Evolutionary conservation across 805 yeast genomes (phyloP).

Genomic region (Yamadazyma insecticola): DNA sequence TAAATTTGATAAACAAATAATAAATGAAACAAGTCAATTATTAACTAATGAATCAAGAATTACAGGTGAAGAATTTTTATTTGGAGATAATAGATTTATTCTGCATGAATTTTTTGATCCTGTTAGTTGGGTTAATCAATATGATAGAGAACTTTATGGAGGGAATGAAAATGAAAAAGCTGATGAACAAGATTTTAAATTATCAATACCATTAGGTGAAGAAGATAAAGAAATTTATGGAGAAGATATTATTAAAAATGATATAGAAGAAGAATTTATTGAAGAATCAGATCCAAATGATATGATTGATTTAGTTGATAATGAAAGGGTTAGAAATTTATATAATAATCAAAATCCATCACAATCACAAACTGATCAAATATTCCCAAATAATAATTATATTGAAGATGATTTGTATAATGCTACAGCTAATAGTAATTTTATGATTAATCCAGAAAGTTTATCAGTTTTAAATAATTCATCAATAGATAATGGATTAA

Average conservation of each 20-base stretch:
- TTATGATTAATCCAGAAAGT: conserved; percentile 18
- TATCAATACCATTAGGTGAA: conserved; percentile 7
- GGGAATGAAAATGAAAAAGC: conserved; percentile 7
- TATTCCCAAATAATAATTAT: conserved; percentile 3
- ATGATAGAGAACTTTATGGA: conserved; percentile 2
- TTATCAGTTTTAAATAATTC: conserved; percentile 9
- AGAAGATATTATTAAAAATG: neutral
- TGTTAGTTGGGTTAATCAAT: conserved; percentile 23
- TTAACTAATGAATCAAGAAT: conserved; percentile 3
- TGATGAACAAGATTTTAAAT: conserved; percentile 23
- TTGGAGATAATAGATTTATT: conserved; percentile 37
- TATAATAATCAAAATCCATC: conserved; percentile 13
- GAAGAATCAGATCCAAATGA: conserved; percentile 20
- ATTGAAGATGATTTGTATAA: conserved; percentile 19
- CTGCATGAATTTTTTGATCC: conserved; percentile 37
- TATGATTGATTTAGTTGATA: conserved; percentile 30
- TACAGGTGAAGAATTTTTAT: conserved; percentile 24
- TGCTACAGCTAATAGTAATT: too few relatives aligned
- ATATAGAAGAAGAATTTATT: conserved; percentile 1
- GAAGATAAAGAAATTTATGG: conserved; percentile 11
- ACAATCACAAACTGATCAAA: conserved; percentile 1
- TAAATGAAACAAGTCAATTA: conserved; percentile 18
- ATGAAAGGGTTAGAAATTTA: conserved; percentile 16
- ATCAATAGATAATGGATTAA: conserved; percentile 6
- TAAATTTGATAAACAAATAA: conserved; percentile 31